Conservation (phyloP, 2,329 filamentous ascomycete genomes). For the Hypomyces perniciosus region DNA sequence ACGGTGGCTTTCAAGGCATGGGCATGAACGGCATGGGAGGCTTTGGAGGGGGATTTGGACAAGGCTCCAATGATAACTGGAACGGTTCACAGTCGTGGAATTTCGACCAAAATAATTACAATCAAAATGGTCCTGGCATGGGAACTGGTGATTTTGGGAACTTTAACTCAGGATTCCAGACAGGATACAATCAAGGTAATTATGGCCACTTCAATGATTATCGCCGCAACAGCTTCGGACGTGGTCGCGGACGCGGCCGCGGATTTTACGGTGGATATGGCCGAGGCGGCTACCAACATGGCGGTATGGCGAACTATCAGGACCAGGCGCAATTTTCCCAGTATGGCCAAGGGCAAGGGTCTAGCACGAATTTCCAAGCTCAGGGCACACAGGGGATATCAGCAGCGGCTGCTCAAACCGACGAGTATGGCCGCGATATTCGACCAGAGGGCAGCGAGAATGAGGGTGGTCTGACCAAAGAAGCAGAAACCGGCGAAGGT, state of each 20-base stretch:
- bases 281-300: slow-evolving; percentile 49
- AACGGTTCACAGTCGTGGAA: slow-evolving; percentile 77
- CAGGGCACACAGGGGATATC: slow-evolving; percentile 17
- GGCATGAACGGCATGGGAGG: slow-evolving; percentile 74
- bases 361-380: slow-evolving; percentile 9
- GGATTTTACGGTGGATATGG: slow-evolving; percentile 52
- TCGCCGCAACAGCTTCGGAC: slow-evolving; percentile 60
- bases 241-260: slow-evolving; percentile 60
- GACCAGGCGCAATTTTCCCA: slow-evolving; percentile 27
- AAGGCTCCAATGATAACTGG: slow-evolving; percentile 71
- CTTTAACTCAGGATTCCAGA: slow-evolving; percentile 70
- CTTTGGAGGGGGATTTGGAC: slow-evolving; percentile 56
- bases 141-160: slow-evolving; percentile 73
- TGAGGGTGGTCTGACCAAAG: slow-evolving; percentile 5
- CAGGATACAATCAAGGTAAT: slow-evolving; percentile 79
- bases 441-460: slow-evolving; percentile 14
- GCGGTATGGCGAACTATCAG: slow-evolving; percentile 32
- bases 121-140: slow-evolving; percentile 77
- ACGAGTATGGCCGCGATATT: slow-evolving; percentile 35
- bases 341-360: slow-evolving; percentile 17
- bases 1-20: slow-evolving; percentile 71
- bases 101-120: slow-evolving; percentile 85
- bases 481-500: slow-evolving; percentile 11
- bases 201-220: slow-evolving; percentile 80
- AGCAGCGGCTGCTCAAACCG: slow-evolving; percentile 27